phyloP scores from a whole-genome alignment of 1,139 yeast genomes.

The Kodamaea sp. region DNA sequence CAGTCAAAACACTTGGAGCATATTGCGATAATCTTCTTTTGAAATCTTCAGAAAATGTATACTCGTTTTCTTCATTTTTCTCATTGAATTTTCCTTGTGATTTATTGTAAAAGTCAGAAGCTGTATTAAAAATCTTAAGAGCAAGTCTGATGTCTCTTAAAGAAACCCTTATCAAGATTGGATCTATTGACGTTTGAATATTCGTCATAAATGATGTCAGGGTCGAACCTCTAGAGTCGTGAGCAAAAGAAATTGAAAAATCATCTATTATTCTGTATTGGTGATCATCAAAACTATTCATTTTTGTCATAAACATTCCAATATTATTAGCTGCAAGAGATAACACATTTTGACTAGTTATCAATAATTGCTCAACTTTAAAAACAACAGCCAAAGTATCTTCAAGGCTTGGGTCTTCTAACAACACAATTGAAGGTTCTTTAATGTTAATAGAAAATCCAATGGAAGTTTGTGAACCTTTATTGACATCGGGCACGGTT shows the following conservation, averaged over 20 bases:
- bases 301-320: conserved; percentile 80
- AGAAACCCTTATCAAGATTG: conserved; percentile 75
- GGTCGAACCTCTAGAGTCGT: conserved; percentile 69
- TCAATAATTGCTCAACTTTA: conserved; percentile 73
- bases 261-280: conserved; percentile 81
- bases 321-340: conserved; percentile 72
- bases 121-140: conserved; percentile 64
- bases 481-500: neutral
- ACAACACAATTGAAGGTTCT: conserved; percentile 72
- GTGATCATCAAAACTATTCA: conserved; percentile 61
- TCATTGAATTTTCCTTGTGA: conserved; percentile 21
- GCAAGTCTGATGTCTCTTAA: conserved; percentile 85
- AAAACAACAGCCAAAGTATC: conserved; percentile 88
- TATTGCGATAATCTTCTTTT: conserved; percentile 54
- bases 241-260: conserved; percentile 71
- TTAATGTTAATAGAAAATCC: conserved; percentile 68
- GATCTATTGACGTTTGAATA: conserved; percentile 73
- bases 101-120: conserved; percentile 52
- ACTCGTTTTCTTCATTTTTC: conserved; percentile 19
- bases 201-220: conserved; percentile 54
- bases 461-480: conserved; percentile 11
- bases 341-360: conserved; percentile 63
- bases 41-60: conserved; percentile 58
- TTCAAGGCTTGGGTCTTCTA: conserved; percentile 71
- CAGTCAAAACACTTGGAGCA: conserved; percentile 62